Evolutionary conservation across 2,329 filamentous ascomycete genomes (phyloP).

Genomic region (Parascedosporium putredinis): DNA sequence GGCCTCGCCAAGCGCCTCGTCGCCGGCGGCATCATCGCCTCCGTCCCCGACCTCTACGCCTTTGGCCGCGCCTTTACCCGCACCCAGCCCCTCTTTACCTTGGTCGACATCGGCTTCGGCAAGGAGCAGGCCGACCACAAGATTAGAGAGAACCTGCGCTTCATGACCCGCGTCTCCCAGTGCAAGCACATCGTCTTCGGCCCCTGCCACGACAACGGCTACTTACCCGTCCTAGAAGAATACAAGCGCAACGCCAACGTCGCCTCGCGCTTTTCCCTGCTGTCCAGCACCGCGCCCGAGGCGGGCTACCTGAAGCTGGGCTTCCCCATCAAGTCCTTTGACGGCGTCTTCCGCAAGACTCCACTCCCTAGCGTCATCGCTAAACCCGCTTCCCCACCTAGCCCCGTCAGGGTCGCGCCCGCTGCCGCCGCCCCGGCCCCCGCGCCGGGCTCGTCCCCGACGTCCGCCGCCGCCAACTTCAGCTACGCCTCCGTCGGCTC

Average conservation of each 20-base stretch:
- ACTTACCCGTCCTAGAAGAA: constrained; percentile 48
- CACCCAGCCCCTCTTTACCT: constrained; percentile 37
- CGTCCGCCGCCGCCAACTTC: too few species aligned
- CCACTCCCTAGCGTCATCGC: constrained; percentile 11
- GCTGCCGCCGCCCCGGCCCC: neutral
- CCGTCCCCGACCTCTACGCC: constrained; percentile 16
- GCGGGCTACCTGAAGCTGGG: constrained; percentile 20
- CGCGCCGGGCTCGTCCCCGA: too few species aligned
- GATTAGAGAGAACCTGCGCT: constrained; percentile 29
- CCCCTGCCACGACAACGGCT: constrained; percentile 50
- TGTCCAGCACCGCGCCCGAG: constrained; percentile 21
- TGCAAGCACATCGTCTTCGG: constrained; percentile 53
- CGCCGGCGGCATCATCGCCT: constrained; percentile 16
- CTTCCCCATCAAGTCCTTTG: constrained; percentile 18
- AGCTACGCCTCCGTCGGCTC: constrained; percentile 1
- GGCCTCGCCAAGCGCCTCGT: constrained; percentile 20
- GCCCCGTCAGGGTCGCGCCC: neutral
- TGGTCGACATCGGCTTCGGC: constrained; percentile 43
- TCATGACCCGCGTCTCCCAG: constrained; percentile 25
- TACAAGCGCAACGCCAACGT: constrained; percentile 18
- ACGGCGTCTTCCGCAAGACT: constrained; percentile 21
- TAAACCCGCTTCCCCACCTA: constrained; percentile 4
- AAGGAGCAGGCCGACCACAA: constrained; percentile 51
- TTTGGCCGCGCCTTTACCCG: constrained; percentile 26
- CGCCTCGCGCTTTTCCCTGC: constrained; percentile 19